Conservation (phyloP, 179 eudicot genomes). For the Nepenthes alata region DNA sequence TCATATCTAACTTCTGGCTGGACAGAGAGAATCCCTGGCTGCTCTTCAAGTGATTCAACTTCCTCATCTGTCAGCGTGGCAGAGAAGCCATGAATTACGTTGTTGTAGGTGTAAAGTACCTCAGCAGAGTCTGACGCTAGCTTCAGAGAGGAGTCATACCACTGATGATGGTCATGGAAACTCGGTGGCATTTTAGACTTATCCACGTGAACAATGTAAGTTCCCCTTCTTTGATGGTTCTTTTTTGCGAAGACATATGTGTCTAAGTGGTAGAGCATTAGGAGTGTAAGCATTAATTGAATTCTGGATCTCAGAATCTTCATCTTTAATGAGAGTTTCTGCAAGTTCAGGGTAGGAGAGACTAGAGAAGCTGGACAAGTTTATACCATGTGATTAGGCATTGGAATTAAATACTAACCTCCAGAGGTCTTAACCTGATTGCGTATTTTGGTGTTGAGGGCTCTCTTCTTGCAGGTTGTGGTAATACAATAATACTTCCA, state of each 20-base stretch:
- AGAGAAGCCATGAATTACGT: slow-evolving; percentile 63
- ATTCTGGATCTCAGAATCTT: slow-evolving; percentile 15
- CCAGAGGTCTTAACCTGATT: too few species aligned
- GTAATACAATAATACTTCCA: too few species aligned
- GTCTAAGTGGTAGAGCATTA: slow-evolving; percentile 13
- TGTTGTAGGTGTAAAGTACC: slow-evolving; percentile 54
- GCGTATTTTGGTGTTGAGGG: too few species aligned
- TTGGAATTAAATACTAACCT: too few species aligned
- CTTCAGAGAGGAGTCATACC: slow-evolving; percentile 52
- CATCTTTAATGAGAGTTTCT: slow-evolving; percentile 10
- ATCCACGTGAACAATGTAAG: slow-evolving; percentile 77
- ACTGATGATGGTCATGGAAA: slow-evolving; percentile 36
- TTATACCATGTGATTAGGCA: too few species aligned
- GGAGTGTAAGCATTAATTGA: slow-evolving; percentile 17
- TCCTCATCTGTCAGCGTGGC: slow-evolving; percentile 49
- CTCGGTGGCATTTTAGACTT: slow-evolving; percentile 46
- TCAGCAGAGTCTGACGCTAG: slow-evolving; percentile 41
- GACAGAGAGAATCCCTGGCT: slow-evolving; percentile 42
- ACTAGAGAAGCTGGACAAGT: too few species aligned
- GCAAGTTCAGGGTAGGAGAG: background rate
- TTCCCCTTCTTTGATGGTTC: slow-evolving; percentile 20
- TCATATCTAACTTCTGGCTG: slow-evolving; percentile 40
- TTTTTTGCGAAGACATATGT: slow-evolving; percentile 17
- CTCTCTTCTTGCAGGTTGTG: too few species aligned
- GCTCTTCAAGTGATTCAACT: slow-evolving; percentile 34